A percentile compares a stretch with the other conserved stretches of the same genome.
Conservation (phyloP, 768 basidiomycete genomes). For the Hypholoma sublateritium region DNA sequence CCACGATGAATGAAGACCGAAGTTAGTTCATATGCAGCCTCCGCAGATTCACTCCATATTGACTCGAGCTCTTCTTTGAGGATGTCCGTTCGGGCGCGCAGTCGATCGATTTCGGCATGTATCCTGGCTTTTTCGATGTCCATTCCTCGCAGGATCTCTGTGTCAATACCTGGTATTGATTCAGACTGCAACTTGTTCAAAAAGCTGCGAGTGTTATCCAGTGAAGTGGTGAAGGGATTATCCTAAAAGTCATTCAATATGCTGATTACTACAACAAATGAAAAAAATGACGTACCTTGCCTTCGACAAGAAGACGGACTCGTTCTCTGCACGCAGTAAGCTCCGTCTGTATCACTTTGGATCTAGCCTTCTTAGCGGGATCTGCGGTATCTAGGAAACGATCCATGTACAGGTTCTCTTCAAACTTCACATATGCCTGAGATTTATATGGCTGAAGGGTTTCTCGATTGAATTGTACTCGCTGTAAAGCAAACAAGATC, state of each 20-base stretch:
- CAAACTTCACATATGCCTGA: conserved; percentile 92
- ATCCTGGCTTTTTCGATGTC: conserved; percentile 53
- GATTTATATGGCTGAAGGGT: conserved; percentile 93
- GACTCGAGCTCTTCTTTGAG: conserved; percentile 72
- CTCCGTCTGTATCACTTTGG: conserved; percentile 68
- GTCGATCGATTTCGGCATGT: conserved; percentile 53
- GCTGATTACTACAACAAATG: background rate
- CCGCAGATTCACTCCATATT: conserved; percentile 68
- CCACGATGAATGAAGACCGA: conserved; percentile 96
- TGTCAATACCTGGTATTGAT: conserved; percentile 54
- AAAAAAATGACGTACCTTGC: conserved; percentile 53
- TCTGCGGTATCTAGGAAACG: conserved; percentile 84
- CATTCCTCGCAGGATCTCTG: conserved; percentile 52
- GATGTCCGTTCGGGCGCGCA: conserved; percentile 45
- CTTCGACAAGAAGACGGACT: conserved; percentile 63
- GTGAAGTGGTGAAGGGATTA: conserved; percentile 54
- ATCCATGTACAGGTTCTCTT: conserved; percentile 85
- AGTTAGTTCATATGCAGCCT: conserved; percentile 83
- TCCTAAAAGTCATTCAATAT: conserved; percentile 41
- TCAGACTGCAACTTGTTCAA: conserved; percentile 46
- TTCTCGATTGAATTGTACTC: conserved; percentile 93
- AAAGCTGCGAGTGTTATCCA: conserved; percentile 59
- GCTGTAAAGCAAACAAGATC: conserved; percentile 39
- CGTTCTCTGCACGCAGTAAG: conserved; percentile 67
- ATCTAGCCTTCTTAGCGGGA: conserved; percentile 65